Conservation (phyloP, 768 basidiomycete species). For the Tricholoma furcatifolium region DNA sequence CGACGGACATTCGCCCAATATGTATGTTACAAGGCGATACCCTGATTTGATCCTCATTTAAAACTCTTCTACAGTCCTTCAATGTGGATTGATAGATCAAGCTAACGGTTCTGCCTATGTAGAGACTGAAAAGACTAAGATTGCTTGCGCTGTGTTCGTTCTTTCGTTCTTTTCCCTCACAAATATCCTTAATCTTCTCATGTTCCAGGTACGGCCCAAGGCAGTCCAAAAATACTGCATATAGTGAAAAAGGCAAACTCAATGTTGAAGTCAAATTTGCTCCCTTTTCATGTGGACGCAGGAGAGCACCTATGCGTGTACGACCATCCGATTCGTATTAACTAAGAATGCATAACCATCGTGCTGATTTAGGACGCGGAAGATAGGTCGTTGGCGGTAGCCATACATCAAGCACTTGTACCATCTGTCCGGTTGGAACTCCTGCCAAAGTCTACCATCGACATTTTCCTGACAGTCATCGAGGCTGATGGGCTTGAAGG, state of each 20-base stretch:
- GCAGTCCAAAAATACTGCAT: constrained; percentile 76
- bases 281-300: constrained; percentile 80
- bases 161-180: constrained; percentile 3
- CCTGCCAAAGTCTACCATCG: constrained; percentile 92
- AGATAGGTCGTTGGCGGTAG: constrained; percentile 78
- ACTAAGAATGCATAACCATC: constrained; percentile 18
- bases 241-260: constrained; percentile 84
- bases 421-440: constrained; percentile 85
- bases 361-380: constrained; percentile 77
- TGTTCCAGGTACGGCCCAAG: constrained; percentile 74
- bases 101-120: constrained; percentile 98
- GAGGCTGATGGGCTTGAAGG: constrained; percentile 93
- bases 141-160: constrained; percentile 93
- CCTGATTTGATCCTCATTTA: constrained; percentile 6
- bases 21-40: constrained; percentile 48
- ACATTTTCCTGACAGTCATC: constrained; percentile 86
- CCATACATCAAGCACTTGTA: constrained; percentile 82
- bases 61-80: constrained; percentile 61
- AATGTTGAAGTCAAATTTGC: constrained; percentile 97
- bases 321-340: constrained; percentile 25
- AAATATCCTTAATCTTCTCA: constrained; percentile 9
- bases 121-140: constrained; percentile 87
- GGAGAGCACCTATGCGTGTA: constrained; percentile 86
- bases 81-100: constrained; percentile 87
- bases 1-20: constrained; percentile 77